Conservation (phyloP, 768 basidiomycete species). For the Rhodotorula graminis region DNA sequence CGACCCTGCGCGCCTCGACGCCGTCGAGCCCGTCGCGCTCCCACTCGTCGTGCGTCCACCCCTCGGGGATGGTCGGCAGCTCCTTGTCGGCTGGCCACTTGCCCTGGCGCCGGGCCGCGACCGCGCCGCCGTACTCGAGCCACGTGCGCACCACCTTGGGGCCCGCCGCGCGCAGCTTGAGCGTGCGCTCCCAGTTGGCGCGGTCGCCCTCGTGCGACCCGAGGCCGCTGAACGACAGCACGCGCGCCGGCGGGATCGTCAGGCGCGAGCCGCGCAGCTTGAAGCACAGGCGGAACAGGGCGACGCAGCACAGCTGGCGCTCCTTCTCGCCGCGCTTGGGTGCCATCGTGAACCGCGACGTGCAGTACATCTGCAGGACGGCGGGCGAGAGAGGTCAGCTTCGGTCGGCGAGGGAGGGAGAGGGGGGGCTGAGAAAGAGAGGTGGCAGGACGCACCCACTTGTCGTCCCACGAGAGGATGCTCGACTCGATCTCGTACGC, state of each 20-base stretch:
- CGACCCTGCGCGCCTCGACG: slow-evolving; percentile 29
- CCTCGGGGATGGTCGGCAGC: slow-evolving; percentile 24
- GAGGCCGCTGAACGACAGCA: slow-evolving; percentile 32
- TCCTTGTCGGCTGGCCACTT: neutral
- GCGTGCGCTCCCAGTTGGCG: slow-evolving; percentile 47
- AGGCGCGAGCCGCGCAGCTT: slow-evolving; percentile 58
- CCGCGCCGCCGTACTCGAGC: slow-evolving; percentile 33
- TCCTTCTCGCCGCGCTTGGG: slow-evolving; percentile 8
- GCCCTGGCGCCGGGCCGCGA: slow-evolving; percentile 15
- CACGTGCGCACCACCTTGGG: slow-evolving; percentile 11
- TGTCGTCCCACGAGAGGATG: slow-evolving; percentile 27
- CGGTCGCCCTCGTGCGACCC: slow-evolving; percentile 34
- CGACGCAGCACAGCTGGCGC: slow-evolving; percentile 33
- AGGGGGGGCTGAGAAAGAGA: neutral
- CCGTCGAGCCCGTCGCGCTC: slow-evolving; percentile 46
- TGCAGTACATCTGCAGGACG: slow-evolving; percentile 22
- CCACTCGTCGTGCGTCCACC: slow-evolving; percentile 6
- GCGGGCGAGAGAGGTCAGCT: neutral
- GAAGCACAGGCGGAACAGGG: slow-evolving; percentile 32
- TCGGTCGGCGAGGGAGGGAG: rapidly evolving
- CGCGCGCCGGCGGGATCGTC: slow-evolving; percentile 36
- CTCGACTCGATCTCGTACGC: slow-evolving; percentile 31
- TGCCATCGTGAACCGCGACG: slow-evolving; percentile 32
- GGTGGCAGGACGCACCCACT: slow-evolving; percentile 18
- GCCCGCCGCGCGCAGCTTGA: slow-evolving; percentile 38